These are phyloP conservation scores for Gyrodon lividus DNA, from an alignment of 768 basidiomycete species.

Conservation along the genomic window DNA sequence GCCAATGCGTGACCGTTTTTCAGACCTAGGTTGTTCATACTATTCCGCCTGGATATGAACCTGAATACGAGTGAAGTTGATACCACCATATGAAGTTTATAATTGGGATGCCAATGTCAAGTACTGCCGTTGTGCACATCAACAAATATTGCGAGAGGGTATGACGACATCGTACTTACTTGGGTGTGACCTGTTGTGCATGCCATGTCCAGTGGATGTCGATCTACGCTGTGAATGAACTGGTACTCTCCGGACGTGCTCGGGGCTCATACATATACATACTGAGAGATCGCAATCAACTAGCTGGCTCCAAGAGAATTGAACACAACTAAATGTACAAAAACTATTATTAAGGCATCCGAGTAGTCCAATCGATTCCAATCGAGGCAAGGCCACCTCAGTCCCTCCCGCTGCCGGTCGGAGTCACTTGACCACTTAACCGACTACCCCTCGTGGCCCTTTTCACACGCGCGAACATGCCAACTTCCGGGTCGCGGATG, in stretches of 20 bases:
- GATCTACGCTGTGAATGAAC: too few relatives aligned
- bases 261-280: not conserved
- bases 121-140: too few relatives aligned
- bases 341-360: constrained; percentile 9
- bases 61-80: not conserved
- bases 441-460: constrained; percentile 46
- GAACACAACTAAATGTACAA: not conserved
- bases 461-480: constrained; percentile 87
- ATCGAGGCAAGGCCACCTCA: constrained; percentile 3
- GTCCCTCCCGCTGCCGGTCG: constrained; percentile 10
- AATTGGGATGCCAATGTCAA: too few relatives aligned
- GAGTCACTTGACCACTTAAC: constrained; percentile 19
- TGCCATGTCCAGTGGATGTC: too few relatives aligned
- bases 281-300: too few relatives aligned
- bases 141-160: not conserved
- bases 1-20: constrained; percentile 17
- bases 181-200: too few relatives aligned
- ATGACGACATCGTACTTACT: not conserved
- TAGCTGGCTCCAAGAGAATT: too few relatives aligned
- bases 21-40: constrained; percentile 18
- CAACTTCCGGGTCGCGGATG: constrained; percentile 85
- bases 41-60: constrained; percentile 11
- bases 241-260: not conserved
- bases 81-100: too few relatives aligned
- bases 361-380: constrained; percentile 7